phyloP scores from a whole-genome alignment of 176 grass and related monocot species.

The Poa pratensis region DNA sequence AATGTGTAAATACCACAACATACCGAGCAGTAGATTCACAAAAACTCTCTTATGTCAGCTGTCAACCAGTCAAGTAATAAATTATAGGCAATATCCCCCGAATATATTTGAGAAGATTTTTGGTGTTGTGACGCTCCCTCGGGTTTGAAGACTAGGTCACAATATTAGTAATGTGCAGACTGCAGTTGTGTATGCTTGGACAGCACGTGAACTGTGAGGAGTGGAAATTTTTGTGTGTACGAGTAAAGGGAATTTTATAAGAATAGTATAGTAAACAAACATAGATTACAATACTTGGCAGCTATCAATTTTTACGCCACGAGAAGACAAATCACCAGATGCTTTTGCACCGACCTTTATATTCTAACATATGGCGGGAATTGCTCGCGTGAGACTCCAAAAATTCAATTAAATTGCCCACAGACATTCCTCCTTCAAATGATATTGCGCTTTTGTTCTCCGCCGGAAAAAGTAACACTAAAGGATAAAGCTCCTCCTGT shows the following conservation, averaged over 20 bases:
- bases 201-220: not conserved
- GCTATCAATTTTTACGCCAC: constrained; percentile 22
- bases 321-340: constrained; percentile 15
- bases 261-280: constrained; percentile 6
- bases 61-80: not conserved
- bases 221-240: constrained; percentile 1
- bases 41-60: constrained; percentile 6
- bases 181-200: not conserved
- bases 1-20: constrained; percentile 29
- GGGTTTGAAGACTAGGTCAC: constrained; percentile 9
- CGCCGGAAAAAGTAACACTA: constrained; percentile 72
- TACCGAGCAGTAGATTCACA: constrained; percentile 15
- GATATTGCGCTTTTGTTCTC: constrained; percentile 79
- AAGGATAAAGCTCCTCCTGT: constrained; percentile 84
- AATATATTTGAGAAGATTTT: constrained; percentile 22
- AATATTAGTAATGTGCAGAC: not conserved
- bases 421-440: constrained; percentile 68
- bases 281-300: constrained; percentile 27
- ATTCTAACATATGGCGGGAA: constrained; percentile 57
- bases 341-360: constrained; percentile 57
- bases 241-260: constrained; percentile 9
- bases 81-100: not conserved
- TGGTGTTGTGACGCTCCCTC: not conserved
- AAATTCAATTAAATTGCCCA: constrained; percentile 83
- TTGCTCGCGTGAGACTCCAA: constrained; percentile 62